Evolutionary conservation across 2,329 filamentous ascomycete species (phyloP).

Genomic region (Botrytis fragariae): DNA sequence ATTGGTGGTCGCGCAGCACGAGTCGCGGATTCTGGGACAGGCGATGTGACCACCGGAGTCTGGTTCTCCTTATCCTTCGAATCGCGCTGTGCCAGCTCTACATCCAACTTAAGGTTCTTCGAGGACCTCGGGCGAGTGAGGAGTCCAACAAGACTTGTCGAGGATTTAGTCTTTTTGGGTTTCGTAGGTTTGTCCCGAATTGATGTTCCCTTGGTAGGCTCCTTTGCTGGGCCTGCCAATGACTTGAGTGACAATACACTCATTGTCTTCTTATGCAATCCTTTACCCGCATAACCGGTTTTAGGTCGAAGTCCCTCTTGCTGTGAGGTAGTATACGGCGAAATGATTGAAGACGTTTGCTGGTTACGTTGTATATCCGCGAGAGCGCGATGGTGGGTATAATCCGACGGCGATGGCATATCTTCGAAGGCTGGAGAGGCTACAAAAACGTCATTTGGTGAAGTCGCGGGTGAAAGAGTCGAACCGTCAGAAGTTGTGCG

Average conservation of each 20-base stretch:
- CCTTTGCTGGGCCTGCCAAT: constrained; percentile 38
- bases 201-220: constrained; percentile 42
- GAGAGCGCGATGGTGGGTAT: constrained; percentile 46
- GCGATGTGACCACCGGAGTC: constrained; percentile 52
- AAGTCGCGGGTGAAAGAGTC: constrained; percentile 27
- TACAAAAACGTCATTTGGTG: constrained; percentile 27
- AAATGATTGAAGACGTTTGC: constrained; percentile 42
- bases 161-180: constrained; percentile 58
- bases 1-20: constrained; percentile 61
- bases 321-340: constrained; percentile 42
- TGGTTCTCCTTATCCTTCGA: constrained; percentile 79
- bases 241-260: constrained; percentile 48
- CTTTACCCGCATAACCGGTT: constrained; percentile 38
- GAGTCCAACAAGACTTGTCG: constrained; percentile 72
- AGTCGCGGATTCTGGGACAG: constrained; percentile 41
- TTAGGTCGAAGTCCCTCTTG: constrained; percentile 37
- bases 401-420: constrained; percentile 38
- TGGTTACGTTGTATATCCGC: constrained; percentile 58
- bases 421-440: constrained; percentile 28
- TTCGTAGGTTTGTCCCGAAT: constrained; percentile 68
- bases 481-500: constrained; percentile 35
- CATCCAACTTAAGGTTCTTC: constrained; percentile 58
- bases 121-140: constrained; percentile 73
- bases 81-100: constrained; percentile 51
- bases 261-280: constrained; percentile 47